Conservation (phyloP, 1,284 basidiomycete species). For the Phenoliferia sp. region DNA sequence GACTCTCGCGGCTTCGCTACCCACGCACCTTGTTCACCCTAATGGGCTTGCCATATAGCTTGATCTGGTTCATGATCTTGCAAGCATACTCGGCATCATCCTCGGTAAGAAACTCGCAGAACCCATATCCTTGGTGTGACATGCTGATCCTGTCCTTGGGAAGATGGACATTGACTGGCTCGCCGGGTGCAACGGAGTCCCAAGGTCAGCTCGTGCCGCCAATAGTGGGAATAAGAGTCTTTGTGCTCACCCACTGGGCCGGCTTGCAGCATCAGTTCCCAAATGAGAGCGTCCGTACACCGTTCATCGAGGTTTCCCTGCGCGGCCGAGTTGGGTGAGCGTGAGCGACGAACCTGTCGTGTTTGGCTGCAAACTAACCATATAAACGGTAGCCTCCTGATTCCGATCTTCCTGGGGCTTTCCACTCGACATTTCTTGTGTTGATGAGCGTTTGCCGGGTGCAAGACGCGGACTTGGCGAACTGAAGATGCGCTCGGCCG, state of each 20-base stretch:
- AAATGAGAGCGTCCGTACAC: constrained; percentile 86
- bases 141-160: constrained; percentile 99
- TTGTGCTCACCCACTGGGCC: constrained; percentile 78
- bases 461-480: too few species aligned
- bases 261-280: constrained; percentile 98
- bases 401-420: constrained; percentile 11
- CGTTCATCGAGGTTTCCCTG: constrained; percentile 96
- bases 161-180: constrained; percentile 89
- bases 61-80: constrained; percentile 99
- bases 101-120: constrained; percentile 97
- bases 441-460: too few species aligned
- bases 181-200: background rate
- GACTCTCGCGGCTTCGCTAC: background rate
- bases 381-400: constrained; percentile 89
- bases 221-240: background rate
- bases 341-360: background rate
- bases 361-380: constrained; percentile 52
- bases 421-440: too few species aligned
- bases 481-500: too few species aligned
- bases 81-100: constrained; percentile 98
- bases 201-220: constrained; percentile 12
- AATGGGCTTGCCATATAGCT: constrained; percentile 96
- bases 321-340: constrained; percentile 1
- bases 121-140: constrained; percentile 97
- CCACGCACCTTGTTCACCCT: constrained; percentile 83